Percentiles rank a stretch among this genome's conserved stretches.
These are phyloP conservation scores for Trichoderma pleuroti DNA, from an alignment of 2,329 filamentous ascomycete species.

Conservation along the genomic window DNA sequence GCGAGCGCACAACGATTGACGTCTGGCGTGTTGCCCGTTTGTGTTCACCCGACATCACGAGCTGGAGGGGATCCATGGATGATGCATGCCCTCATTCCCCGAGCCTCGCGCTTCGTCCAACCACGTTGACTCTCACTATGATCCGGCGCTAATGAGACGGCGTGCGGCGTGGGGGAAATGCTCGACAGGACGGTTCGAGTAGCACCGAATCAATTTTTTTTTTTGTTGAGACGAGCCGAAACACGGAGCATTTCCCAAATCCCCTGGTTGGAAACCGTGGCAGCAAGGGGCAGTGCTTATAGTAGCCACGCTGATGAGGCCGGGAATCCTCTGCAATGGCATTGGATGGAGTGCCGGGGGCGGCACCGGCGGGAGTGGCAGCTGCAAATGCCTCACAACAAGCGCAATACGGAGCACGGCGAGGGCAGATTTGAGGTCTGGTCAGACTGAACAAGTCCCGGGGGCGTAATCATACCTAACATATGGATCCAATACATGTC, in stretches of 20 bases:
- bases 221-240: slow-evolving; percentile 17
- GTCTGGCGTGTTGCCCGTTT: not conserved
- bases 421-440: not conserved
- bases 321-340: not conserved
- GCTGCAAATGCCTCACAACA: not conserved
- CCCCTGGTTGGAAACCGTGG: not conserved
- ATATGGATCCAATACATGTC: not conserved
- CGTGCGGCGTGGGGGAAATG: slow-evolving; percentile 8
- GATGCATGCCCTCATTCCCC: not conserved
- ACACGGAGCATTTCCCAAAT: not conserved
- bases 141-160: not conserved
- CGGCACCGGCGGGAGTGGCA: not conserved
- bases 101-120: not conserved
- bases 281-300: slow-evolving; percentile 1
- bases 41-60: not conserved
- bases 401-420: not conserved
- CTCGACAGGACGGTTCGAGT: not conserved
- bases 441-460: not conserved
- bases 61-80: not conserved
- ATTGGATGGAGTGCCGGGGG: not conserved
- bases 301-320: not conserved
- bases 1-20: not conserved
- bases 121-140: not conserved
- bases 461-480: not conserved
- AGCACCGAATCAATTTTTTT: slow-evolving; percentile 9